Evolutionary conservation across 148 eudicot species (phyloP).

Genomic region (Talinum fruticosum): DNA sequence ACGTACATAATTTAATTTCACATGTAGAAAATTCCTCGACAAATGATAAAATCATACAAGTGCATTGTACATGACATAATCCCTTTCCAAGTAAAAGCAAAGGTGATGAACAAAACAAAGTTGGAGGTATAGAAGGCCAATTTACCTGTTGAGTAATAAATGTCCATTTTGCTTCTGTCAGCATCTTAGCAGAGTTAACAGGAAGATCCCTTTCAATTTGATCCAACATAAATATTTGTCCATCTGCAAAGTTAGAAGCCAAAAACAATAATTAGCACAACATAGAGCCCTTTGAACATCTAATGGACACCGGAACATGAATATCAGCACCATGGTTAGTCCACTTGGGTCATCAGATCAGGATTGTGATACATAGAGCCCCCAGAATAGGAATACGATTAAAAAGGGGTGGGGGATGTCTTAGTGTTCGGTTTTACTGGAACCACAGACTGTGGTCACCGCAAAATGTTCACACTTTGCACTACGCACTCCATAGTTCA

Average conservation of each 20-base stretch:
- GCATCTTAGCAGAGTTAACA: constrained; percentile 28
- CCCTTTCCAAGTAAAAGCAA: not conserved
- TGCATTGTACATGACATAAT: not conserved
- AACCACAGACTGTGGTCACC: no score
- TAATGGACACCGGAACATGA: not conserved
- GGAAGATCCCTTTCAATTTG: constrained; percentile 63
- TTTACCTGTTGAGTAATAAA: constrained; percentile 39
- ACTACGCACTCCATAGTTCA: no score
- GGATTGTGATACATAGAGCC: not conserved
- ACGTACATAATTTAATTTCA: no score
- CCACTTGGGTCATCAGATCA: not conserved
- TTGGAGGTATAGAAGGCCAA: not conserved
- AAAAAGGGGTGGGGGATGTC: no score
- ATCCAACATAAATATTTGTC: constrained; percentile 58
- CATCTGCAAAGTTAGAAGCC: constrained; percentile 47
- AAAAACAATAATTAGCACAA: not conserved
- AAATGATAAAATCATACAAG: no score
- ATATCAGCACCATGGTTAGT: not conserved
- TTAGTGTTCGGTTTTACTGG: no score
- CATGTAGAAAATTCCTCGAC: no score
- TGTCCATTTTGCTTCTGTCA: constrained; percentile 39
- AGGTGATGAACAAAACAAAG: not conserved
- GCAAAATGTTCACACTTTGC: no score
- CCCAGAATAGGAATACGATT: not conserved
- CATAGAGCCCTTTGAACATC: constrained; percentile 5